Percentiles rank a stretch among this genome's conserved stretches.
Evolutionary conservation across 768 basidiomycete genomes (phyloP).

Genomic region (Pleurotus platypus): DNA sequence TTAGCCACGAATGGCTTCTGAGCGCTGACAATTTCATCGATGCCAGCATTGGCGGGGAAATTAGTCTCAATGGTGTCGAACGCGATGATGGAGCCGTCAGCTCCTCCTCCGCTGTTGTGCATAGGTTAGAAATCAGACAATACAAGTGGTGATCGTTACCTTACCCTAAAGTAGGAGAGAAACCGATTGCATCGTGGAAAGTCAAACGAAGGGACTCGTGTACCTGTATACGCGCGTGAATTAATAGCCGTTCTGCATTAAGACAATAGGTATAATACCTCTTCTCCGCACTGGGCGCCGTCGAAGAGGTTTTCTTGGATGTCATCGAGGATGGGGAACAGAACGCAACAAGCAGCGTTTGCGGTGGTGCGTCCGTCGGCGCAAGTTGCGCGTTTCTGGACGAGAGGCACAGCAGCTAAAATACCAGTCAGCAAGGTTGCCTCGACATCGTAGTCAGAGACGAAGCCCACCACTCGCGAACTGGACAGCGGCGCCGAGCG

Average conservation of each 20-base stretch:
- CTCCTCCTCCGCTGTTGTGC: constrained; percentile 33
- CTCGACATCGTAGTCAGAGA: neutral
- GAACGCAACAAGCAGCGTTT: constrained; percentile 24
- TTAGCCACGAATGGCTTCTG: constrained; percentile 29
- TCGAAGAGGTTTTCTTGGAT: constrained; percentile 23
- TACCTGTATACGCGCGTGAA: constrained; percentile 9
- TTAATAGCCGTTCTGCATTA: neutral
- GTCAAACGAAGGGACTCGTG: constrained; percentile 29
- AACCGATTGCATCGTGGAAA: constrained; percentile 44
- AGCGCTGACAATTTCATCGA: constrained; percentile 35
- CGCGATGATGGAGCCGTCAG: constrained; percentile 47
- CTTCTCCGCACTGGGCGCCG: constrained; percentile 25
- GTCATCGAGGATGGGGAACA: constrained; percentile 22
- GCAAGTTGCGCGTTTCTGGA: constrained; percentile 21
- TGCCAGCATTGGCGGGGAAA: constrained; percentile 40
- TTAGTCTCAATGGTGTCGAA: constrained; percentile 39
- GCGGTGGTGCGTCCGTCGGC: constrained; percentile 24
- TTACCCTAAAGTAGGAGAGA: constrained; percentile 30
- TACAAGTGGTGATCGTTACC: neutral
- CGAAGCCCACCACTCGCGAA: neutral
- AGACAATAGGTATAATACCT: constrained; percentile 12
- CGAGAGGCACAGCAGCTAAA: neutral
- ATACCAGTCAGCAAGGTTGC: neutral
- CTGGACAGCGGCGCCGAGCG: neutral
- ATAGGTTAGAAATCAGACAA: no score